Evolutionary conservation across 257 asterid genomes (phyloP), one percentile per base, ranked within the genome.

Genomic region (Petrea volubilis): DNA sequence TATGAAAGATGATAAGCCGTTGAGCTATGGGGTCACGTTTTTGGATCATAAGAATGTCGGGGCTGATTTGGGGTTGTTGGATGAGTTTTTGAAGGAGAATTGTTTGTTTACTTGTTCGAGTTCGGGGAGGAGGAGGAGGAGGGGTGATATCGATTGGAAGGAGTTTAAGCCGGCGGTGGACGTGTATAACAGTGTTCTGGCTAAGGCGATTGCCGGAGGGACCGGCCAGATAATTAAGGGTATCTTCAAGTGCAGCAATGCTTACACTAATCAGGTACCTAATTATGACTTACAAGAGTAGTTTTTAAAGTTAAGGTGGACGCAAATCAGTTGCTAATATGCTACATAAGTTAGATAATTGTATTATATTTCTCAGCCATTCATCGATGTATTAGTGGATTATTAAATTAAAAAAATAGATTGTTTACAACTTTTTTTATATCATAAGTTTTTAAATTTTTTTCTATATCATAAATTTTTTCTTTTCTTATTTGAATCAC

Each of bases 201-300:
- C 88, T 0, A 92, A 82, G 81, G 97, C 97, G 1, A 92, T 92
- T 52, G 96, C 96, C 0, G 88, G 86, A 38, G 97, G 97, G 21
- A 92, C 96, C 0, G 97, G 97, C 1, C 88, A 87, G 53, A 83
- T 89, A 76, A 93, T 89, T 8, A 86, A 81, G 78, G 96, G 96
- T 12, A 87, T 89, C 27, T 91, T 92, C 78, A 84, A 60, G 72
- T 80, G 90, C 74, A 86, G 92, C 86, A 89, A 87, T 75, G 92
- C 90, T 72, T 87, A 92, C 60, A 68, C 85, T 29, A 89, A 87
- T 64, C 86, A 87, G 96, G 97, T 90, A n/a, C n/a, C n/a, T n/a
- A n/a, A n/a, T n/a, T n/a, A n/a, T n/a, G n/a, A 59, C n/a, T n/a
- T n/a, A n/a, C n/a, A n/a, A n/a, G n/a, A n/a, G n/a, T n/a, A n/a